Evolutionary conservation across 352 stramenopile species (phyloP), one percentile per base, ranked within the genome.

Genomic region (Pythium rhizo-oryzae): DNA sequence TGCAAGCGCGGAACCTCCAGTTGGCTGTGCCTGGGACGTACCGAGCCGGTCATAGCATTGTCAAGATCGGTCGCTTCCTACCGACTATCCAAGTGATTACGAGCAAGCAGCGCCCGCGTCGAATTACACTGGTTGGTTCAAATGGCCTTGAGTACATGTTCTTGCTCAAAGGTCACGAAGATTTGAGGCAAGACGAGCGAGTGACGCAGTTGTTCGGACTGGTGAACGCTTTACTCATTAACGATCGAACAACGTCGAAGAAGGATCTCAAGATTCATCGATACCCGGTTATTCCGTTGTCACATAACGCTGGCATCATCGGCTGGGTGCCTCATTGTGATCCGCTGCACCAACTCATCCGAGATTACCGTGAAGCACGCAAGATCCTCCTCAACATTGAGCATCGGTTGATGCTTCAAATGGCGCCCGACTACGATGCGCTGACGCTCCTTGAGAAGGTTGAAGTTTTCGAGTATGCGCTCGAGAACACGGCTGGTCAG

Each of bases 161-260:
- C 80, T 73, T 99, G 55, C 90, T 99, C 15, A 99, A 99, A 84
- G 98, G 98, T 6, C 97, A 99, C 76, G 98, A 99, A 80, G 98
- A 99, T 89, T 80, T 99, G 53, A 82, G 98, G 18, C 98, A 99
- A 82, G 98, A 99, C 76, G 98, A 99, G 81, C 90, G 98, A 62
- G 98, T 99, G 16, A 99, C 99, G 98, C 98, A 99, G 82, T 85
- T 99, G 16, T 99, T 99, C 75, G 98, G 98, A 15, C 89, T 99
- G 28, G 98, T 99, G 53, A 99, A 99, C 90, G 98, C 97, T 18
- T 85, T 99, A 59, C 80, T 99, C 39, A 93, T 96, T 49, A 98
- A 99, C 76, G 98, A 99, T 74, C 88, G 94, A 54, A 87, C 97
- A 71, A 99, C 98, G 12, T 98, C 93, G 56, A 99, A 99, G 71